Conservation (phyloP, 495 filamentous ascomycete species). For the Pyrenula aspistea region DNA sequence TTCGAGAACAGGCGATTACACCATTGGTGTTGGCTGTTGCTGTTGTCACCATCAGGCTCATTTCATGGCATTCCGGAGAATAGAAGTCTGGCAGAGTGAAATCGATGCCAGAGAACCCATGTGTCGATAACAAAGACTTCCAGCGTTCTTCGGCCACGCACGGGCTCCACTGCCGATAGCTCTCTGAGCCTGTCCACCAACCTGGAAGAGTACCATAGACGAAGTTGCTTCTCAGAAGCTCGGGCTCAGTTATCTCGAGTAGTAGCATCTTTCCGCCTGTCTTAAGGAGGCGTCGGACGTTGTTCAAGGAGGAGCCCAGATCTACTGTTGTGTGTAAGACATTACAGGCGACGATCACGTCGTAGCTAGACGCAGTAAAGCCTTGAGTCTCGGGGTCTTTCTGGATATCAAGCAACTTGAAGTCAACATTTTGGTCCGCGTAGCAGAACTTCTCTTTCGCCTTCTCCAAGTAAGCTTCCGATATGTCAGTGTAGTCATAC, state of each 20-base stretch:
- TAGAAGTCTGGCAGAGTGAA: neutral
- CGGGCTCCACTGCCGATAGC: constrained; percentile 8
- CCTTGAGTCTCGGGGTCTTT: constrained; percentile 28
- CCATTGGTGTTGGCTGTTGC: constrained; percentile 2
- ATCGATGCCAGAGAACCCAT: constrained; percentile 38
- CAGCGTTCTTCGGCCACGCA: constrained; percentile 19
- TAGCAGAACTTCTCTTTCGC: constrained; percentile 23
- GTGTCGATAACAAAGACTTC: constrained; percentile 11
- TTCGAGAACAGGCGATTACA: neutral
- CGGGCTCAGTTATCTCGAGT: constrained; percentile 13
- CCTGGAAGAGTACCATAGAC: constrained; percentile 5
- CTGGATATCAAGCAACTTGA: constrained; percentile 30
- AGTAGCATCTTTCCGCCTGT: constrained; percentile 22
- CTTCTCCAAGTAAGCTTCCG: constrained; percentile 34
- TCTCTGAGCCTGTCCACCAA: constrained; percentile 11
- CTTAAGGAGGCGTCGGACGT: neutral
- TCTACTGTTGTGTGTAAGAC: neutral
- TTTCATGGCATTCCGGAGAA: constrained; percentile 4
- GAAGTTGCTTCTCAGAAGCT: neutral
- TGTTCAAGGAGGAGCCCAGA: neutral
- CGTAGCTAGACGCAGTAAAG: constrained; percentile 25
- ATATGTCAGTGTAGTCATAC: constrained; percentile 42
- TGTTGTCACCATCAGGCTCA: constrained; percentile 13
- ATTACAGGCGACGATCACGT: constrained; percentile 35
- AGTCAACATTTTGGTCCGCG: constrained; percentile 22